A percentile compares a stretch with the other conserved stretches of the same genome.
Evolutionary conservation across 1,284 basidiomycete genomes (phyloP).

Genomic region (Tremellales sp.): DNA sequence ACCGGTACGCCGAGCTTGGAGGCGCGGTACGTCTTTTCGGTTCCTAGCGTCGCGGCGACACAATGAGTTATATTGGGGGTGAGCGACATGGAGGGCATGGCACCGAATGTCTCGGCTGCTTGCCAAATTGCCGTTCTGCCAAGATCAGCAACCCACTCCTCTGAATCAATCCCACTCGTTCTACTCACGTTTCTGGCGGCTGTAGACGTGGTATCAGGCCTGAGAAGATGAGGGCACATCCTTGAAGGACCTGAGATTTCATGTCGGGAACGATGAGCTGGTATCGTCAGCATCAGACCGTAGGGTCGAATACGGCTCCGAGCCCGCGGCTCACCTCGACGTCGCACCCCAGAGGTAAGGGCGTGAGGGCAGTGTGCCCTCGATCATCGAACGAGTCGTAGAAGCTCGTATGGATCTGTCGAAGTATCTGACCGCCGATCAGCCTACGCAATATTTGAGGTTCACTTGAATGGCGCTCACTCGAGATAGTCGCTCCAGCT

Average conservation of each 20-base stretch:
- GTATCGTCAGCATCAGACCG: conserved; percentile 1
- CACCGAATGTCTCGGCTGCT: conserved; percentile 82
- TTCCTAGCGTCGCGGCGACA: conserved; percentile 84
- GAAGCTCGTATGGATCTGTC: conserved; percentile 13
- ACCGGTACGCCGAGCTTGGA: conserved; percentile 66
- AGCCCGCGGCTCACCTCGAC: conserved; percentile 56
- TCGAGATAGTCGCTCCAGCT: conserved; percentile 66
- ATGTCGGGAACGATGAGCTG: conserved; percentile 78
- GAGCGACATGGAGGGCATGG: conserved; percentile 68
- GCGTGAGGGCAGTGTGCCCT: neutral
- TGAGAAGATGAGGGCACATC: conserved; percentile 81
- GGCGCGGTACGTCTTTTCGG: conserved; percentile 83
- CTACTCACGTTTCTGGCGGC: conserved; percentile 62
- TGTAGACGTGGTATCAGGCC: conserved; percentile 84
- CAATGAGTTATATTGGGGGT: conserved; percentile 76
- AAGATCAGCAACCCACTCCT: neutral
- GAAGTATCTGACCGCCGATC: conserved; percentile 14
- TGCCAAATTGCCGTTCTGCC: conserved; percentile 77
- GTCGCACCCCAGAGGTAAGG: conserved; percentile 50
- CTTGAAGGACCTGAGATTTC: conserved; percentile 69
- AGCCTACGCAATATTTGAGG: neutral
- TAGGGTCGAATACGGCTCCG: too few species aligned
- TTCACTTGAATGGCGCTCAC: conserved; percentile 28
- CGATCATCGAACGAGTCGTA: conserved; percentile 10
- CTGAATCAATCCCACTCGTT: neutral